Base-by-base conservation (phyloP, 2,329 filamentous ascomycete genomes). In the Penicillium polonicum region DNA sequence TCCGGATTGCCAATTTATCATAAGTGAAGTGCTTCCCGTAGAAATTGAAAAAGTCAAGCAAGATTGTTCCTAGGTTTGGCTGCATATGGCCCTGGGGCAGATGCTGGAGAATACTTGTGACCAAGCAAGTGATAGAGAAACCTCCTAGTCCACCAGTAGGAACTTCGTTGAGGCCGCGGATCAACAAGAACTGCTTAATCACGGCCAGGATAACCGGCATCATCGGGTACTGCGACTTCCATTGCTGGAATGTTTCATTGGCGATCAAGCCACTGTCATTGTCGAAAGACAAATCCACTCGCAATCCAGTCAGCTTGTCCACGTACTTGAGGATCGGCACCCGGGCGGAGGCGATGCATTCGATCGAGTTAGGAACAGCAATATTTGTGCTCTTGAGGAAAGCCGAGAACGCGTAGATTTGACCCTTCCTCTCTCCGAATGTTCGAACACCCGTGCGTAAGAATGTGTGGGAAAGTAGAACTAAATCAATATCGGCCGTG, bases 221-320 rank as follows among this genome's bases (percentile, higher is more conserved):
- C 9, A 87, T 86, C 0, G 93, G 92, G 63, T 88, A 96, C 52
- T 88, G 79, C 15, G 79, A 67, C 74, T 90, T 92, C 94, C 94
- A 99, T 0, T 79, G 73, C 53, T 86, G 75, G 71, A 97, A 96
- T 0, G 91, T 97, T 19, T 86, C 78, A 68, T 94, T 88, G 3
- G 94, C 93, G 19, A 83, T 76, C 10, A 97, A 78, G 12, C 94
- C 94, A 42, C 89, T 90, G 36, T 88, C 76, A 70, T 97, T 97
- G 76, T 99, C 93, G 70, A 99, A 97, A 0, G 92, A 97, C 13
- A 99, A 84, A 71, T 99, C 94, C 13, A 97, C 89, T 65, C 89
- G 90, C 52, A 99, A 79, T 13, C 87, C 87, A 1, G 92, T 97
- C 52, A 83, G 68, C 54, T 78, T 81, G 70, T 99, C 94, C 44